Evolutionary conservation across 73 alveolate genomes (phyloP), one percentile per base, ranked within the genome.

Genomic region (Paramecium sonneborni): DNA sequence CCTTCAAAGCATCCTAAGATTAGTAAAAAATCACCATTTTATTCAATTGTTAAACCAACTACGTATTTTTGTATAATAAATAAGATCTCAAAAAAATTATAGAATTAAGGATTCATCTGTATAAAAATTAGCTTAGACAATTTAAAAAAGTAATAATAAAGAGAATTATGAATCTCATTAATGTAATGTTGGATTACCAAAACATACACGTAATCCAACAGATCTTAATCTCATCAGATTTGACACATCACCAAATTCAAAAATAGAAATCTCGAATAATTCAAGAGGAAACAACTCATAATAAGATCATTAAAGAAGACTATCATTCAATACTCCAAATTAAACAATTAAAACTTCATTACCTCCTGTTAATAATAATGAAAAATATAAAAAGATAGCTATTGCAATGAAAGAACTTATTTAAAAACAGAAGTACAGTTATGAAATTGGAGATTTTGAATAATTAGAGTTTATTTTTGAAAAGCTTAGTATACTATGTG

Each of bases 21-120:
- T n/a, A 79, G 90, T 12, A 79, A 79, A 39, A 23, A 30, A 46
- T 79, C 90, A 21, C 90, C 90, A 43, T 79, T 79, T 23, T 79
- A 79, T 46, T 30, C 43, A n/a, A 79, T 79, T 41, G 55, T 26
- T 21, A 79, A 79, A 23, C 90, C 90, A 43, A 43, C 44, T 43
- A 79, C 90, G 90, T 79, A 79, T 20, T 23, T 41, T 8, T 38
- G 23, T 30, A 21, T 41, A n/a, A 52, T 52, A 52, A 52, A 0
- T 30, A 52, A 52, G 68, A 52, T 52, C 68, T 15, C 34, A 52
- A 52, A 52, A 52, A 52, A 52, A 52, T 4, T 52, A 52, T 52
- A 18, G 68, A 18, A 52, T 52, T 3, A 52, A 52, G n/a, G 68
- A 52, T 52, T 9, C 68, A 5, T 52, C 68, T 18, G 14, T 52